A percentile compares a stretch with the other conserved stretches of the same genome.
phyloP scores from a whole-genome alignment of 78 protist genomes.

The Dictyostelium capitatum region DNA sequence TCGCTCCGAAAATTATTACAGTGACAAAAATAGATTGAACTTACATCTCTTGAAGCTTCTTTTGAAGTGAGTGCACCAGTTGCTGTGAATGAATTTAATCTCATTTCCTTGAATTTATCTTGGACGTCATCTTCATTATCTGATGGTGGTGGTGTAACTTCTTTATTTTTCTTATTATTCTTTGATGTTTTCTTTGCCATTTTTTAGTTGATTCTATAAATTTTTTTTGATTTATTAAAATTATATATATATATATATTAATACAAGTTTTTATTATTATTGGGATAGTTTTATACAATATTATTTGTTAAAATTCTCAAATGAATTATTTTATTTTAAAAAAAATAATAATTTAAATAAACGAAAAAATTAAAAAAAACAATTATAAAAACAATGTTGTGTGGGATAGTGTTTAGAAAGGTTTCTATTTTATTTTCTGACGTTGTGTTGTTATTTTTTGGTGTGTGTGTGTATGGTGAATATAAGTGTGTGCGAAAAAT shows the following conservation, averaged over 20 bases:
- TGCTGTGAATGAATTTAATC: slow-evolving; percentile 77
- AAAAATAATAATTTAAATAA: not conserved
- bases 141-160: not conserved
- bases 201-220: not conserved
- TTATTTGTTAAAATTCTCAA: not conserved
- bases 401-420: not conserved
- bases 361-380: not conserved
- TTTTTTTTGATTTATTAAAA: not conserved
- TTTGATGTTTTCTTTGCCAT: slow-evolving; percentile 50
- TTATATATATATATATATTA: not conserved
- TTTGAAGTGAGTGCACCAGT: slow-evolving; percentile 59
- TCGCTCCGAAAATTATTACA: no score
- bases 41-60: slow-evolving; percentile 80
- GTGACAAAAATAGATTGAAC: not conserved
- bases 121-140: slow-evolving; percentile 32
- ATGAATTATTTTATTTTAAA: not conserved
- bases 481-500: no score
- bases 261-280: not conserved
- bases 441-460: not conserved
- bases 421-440: not conserved
- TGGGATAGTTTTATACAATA: not conserved
- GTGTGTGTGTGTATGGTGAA: not conserved
- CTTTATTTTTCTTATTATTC: slow-evolving; percentile 14
- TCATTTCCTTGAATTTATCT: slow-evolving; percentile 51
- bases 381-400: not conserved